These are phyloP conservation scores for Circinella minor DNA, from an alignment of 371 early-diverging fungal species.

Conservation along the genomic window DNA sequence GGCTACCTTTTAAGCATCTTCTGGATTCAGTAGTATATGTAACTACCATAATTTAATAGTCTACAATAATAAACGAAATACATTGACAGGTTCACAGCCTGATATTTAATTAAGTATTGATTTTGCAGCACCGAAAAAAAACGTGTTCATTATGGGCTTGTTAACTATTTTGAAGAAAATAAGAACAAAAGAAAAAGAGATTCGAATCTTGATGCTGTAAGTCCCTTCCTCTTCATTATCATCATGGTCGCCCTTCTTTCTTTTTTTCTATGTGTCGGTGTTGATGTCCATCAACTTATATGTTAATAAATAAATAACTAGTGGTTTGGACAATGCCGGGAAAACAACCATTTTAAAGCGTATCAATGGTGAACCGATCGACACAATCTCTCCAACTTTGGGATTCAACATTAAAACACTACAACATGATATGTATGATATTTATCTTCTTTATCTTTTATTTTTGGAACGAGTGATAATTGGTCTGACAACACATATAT, in stretches of 20 bases:
- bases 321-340: constrained; percentile 99
- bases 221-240: constrained; percentile 15
- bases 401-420: constrained; percentile 96
- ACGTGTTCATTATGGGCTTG: constrained; percentile 78
- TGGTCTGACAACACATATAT: no score
- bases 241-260: no score
- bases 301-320: constrained; percentile 22
- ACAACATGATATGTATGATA: constrained; percentile 73
- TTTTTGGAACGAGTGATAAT: no score
- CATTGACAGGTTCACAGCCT: no score
- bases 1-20: no score
- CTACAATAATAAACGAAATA: background rate
- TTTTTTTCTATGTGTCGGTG: no score
- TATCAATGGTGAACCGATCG: constrained; percentile 90
- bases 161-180: constrained; percentile 92
- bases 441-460: no score
- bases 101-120: background rate
- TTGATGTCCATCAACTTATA: background rate
- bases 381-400: constrained; percentile 96
- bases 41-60: background rate
- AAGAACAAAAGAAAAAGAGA: constrained; percentile 86
- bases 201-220: constrained; percentile 89
- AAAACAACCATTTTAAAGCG: constrained; percentile 98
- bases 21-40: no score
- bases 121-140: constrained; percentile 1